Base-by-base conservation (phyloP, 108 stramenopile genomes). In the Pseudonitzschia delicatissima region DNA sequence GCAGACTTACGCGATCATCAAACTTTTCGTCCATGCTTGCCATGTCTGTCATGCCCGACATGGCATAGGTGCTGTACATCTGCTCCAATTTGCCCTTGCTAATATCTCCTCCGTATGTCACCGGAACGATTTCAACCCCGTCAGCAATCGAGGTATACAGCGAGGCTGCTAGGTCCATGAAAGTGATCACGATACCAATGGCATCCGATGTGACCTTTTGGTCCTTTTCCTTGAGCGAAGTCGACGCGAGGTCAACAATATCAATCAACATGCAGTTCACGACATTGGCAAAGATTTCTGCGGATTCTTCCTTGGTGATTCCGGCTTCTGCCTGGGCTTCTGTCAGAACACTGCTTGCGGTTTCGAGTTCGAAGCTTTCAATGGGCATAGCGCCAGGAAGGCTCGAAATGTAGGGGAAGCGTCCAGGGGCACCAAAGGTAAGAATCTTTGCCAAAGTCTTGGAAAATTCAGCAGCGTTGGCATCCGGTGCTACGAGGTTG, bases 191-290 rank as follows among this genome's bases (percentile, higher is more conserved):
- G 57, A 95, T 78, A 26, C 82, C 79, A 53, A 95, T 74, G 9
- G 88, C 90, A 59, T 90, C 87, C 11, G 80, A 67, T 0, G 85
- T 80, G 26, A 78, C 53, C 65, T 92, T 85, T 13, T 77, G 66
- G 33, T 93, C 85, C 59, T 90, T 87, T 49, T 74, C 78, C 66
- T 85, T 85, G 64, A 92, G 64, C 8, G 90, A 78, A n/a, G 83
- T 70, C 28, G 86, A 87, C 44, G 93, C 93, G 9, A 92, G 72
- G 66, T 95, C 93, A 27, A 95, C 72, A 47, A 95, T 92, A 50
- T 92, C 89, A 50, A 95, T 90, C 26, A 95, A 72, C 90, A 95
- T 90, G 69, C 90, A 92, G 59, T 95, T 90, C 25, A 92, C 88
- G 28, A 95, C 88, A 35, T 82, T 81, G 13, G 91, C 93, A 72